Evolutionary conservation across 495 filamentous ascomycete species (phyloP).

Genomic region (Lophiotrema nucula): DNA sequence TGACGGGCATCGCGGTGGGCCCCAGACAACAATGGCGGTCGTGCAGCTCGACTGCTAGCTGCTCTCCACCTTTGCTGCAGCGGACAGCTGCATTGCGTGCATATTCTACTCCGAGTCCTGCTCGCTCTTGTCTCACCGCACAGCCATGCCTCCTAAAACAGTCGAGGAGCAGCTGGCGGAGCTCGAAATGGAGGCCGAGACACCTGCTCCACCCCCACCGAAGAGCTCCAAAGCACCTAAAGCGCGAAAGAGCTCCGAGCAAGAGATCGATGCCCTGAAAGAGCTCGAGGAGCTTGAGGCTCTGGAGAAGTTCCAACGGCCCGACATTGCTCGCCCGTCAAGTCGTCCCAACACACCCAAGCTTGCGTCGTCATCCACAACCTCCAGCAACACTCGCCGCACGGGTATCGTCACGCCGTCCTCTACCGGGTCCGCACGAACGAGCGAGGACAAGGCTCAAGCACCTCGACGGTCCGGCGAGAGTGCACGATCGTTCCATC

Average conservation of each 20-base stretch:
- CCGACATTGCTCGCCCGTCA: conserved; percentile 42
- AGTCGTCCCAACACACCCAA: conserved; percentile 78
- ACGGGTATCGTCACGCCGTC: conserved; percentile 57
- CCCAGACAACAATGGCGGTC: conserved; percentile 4
- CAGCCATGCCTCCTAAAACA: conserved; percentile 29
- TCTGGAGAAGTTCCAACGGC: conserved; percentile 52
- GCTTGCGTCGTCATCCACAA: conserved; percentile 61
- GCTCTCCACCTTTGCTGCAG: not conserved
- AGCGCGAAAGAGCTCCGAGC: conserved; percentile 33
- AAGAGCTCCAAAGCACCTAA: conserved; percentile 43
- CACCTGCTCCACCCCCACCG: conserved; percentile 25
- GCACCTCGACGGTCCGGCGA: conserved; percentile 69
- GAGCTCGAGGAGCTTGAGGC: conserved; percentile 79
- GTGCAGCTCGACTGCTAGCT: not conserved
- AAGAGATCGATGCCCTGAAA: conserved; percentile 29
- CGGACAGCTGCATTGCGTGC: no score
- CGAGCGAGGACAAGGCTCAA: conserved; percentile 58
- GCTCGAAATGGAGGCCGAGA: conserved; percentile 31
- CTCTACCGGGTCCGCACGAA: conserved; percentile 45
- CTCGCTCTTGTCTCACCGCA: not conserved
- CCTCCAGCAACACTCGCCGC: conserved; percentile 56
- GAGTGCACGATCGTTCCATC: conserved; percentile 65
- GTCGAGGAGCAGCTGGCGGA: conserved; percentile 36
- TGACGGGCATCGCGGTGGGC: conserved; percentile 13
- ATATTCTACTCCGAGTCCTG: not conserved